A percentile compares a stretch with the other conserved stretches of the same genome.
phyloP scores from a whole-genome alignment of 2,329 filamentous ascomycete genomes.

The Moelleriella libera region DNA sequence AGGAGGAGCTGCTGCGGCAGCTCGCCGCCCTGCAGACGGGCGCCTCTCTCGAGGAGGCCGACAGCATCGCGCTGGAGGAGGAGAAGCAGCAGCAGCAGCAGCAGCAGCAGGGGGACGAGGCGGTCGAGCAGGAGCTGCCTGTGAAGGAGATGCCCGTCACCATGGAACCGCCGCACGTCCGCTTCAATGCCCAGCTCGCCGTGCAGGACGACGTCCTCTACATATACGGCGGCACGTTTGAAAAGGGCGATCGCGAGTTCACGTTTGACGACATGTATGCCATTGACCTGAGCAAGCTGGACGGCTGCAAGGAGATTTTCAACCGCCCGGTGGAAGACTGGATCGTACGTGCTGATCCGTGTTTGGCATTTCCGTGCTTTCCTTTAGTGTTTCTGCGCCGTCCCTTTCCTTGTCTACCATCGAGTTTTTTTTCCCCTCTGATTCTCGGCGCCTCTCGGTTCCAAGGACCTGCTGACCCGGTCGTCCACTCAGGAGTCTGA shows the following conservation, averaged over 20 bases:
- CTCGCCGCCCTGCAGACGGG: slow-evolving; percentile 74
- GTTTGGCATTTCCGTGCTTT: background rate
- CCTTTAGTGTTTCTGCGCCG: background rate
- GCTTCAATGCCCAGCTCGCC: slow-evolving; percentile 83
- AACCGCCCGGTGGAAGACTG: slow-evolving; percentile 73
- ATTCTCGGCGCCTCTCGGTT: background rate
- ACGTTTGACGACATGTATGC: slow-evolving; percentile 93
- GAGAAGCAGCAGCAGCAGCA: slow-evolving; percentile 36
- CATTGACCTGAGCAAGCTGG: slow-evolving; percentile 85
- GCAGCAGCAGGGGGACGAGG: slow-evolving; percentile 40
- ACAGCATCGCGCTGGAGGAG: slow-evolving; percentile 34
- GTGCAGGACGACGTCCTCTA: slow-evolving; percentile 89
- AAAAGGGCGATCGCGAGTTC: slow-evolving; percentile 87
- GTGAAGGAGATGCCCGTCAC: slow-evolving; percentile 49
- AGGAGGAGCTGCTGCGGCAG: slow-evolving; percentile 80
- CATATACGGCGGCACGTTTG: slow-evolving; percentile 89
- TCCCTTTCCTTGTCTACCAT: background rate
- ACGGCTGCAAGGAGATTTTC: slow-evolving; percentile 88
- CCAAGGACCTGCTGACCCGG: background rate
- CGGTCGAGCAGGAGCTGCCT: slow-evolving; percentile 40
- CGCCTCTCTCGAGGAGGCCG: slow-evolving; percentile 40
- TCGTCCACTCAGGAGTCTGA: slow-evolving; percentile 34
- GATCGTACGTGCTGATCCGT: slow-evolving; percentile 35
- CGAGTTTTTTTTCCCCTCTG: background rate
- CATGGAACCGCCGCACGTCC: slow-evolving; percentile 74